Percentiles rank a stretch among this genome's conserved stretches.
These are phyloP conservation scores for Cynanchum wilfordii DNA, from an alignment of 257 asterid genomes.

Conservation along the genomic window DNA sequence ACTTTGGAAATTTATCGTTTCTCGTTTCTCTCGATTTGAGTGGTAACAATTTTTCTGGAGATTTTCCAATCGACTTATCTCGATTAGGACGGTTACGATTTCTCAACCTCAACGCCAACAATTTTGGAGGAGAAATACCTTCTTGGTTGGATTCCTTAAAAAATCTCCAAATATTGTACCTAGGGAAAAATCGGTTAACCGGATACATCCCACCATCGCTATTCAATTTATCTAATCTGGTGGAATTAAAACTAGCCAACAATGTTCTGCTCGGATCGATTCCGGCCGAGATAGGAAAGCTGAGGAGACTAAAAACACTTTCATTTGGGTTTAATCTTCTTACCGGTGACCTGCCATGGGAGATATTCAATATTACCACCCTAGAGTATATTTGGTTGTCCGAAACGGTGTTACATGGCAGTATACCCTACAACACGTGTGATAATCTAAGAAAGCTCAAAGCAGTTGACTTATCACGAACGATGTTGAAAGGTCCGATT, in stretches of 20 bases:
- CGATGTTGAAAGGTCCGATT: neutral
- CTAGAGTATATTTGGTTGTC: neutral
- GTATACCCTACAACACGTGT: neutral
- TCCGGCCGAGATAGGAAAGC: slow-evolving; percentile 8
- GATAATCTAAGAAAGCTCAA: neutral
- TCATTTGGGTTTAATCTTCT: neutral
- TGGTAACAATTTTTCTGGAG: slow-evolving; percentile 6
- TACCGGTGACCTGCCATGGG: slow-evolving; percentile 11
- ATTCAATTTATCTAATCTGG: slow-evolving; percentile 3
- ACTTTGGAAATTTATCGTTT: slow-evolving; percentile 24
- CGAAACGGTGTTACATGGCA: neutral
- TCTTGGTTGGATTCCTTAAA: neutral
- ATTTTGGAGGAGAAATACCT: slow-evolving; percentile 5
- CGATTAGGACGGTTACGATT: neutral
- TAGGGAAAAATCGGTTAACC: neutral
- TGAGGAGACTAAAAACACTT: neutral
- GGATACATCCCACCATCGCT: slow-evolving; percentile 5
- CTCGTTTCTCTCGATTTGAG: slow-evolving; percentile 21
- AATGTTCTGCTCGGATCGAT: slow-evolving; percentile 1
- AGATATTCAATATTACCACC: slow-evolving; percentile 14
- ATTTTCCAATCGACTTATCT: slow-evolving; percentile 3
- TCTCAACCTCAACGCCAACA: neutral
- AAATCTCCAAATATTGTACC: neutral
- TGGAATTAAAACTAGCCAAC: neutral
- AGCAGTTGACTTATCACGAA: neutral